Base-by-base conservation (phyloP, 495 filamentous ascomycete species). In the Collariella sp. region DNA sequence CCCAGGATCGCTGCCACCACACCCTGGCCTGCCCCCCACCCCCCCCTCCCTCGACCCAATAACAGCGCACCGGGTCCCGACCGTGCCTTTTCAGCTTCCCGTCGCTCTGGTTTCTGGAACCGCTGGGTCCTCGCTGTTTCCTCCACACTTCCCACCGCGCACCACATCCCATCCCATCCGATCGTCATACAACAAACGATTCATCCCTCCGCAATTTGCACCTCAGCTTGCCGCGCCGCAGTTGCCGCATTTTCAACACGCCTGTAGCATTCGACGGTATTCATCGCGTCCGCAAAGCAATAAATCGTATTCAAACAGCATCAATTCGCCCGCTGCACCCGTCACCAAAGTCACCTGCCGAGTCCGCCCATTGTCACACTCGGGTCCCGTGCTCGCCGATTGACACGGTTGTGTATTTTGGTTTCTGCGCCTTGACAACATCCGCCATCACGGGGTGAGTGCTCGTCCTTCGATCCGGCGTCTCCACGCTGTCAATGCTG, bases 51-150 rank as follows among this genome's bases (percentile, higher is more conserved):
- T 52, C 44, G 48, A 23, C 56, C 62, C 62, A 67, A 65, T 66
- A 59, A 50, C 43, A 54, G 22, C 22, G 19, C 60, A 61, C 46
- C 55, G 49, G 57, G 50, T 56, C 50, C 26, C 64, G 55, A 56
- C 62, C 54, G 57, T 51, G 56, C 57, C 42, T 58, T 42, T 59
- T 39, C 46, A 57, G 51, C 33, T 51, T 55, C 62, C 64, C 65
- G 58, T 63, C 62, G 50, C 56, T 65, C 54, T 63, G 65, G 65
- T 67, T 65, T 65, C 62, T 65, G 62, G 64, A 57, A 67, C 49
- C 57, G 31, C 57, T 59, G 53, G 59, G 55, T 57, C 48, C 16
- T 38, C 51, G 48, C 44, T 58, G 35, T 50, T 51, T 10, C 55
- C 18, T 43, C 45, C 53, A 44, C 31, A 47, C 20, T 12, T 38